Evolutionary conservation across 129 eudicot species (phyloP), one percentile per base, ranked within the genome.

Genomic region (Flaveria ramosissima): DNA sequence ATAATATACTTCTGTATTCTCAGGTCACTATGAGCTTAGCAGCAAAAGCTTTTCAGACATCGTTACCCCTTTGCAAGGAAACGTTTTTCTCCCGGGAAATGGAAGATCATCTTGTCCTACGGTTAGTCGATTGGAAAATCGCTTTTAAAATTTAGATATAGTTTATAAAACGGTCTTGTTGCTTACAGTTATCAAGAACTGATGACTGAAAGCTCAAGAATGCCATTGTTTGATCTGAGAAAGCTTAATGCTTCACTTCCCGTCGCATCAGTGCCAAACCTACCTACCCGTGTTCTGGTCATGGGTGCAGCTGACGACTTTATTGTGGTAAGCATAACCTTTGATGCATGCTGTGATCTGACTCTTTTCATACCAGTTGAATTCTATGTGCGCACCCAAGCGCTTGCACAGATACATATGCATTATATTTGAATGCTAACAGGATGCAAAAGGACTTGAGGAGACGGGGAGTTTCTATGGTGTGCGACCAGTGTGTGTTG

Each of bases 21-120:
- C 95, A 93, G 98, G 95, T 93, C 57, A 93, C 98, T 9, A 85
- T 88, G 70, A 93, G 98, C 89, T 80, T 93, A 85, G 98, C 98
- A 75, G 98, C 95, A 20, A 90, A 90, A 86, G 98, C 87, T 82
- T 93, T 93, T 81, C 96, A 88, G 81, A 93, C 90, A 41, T 87
- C 90, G 13, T 80, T 93, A 52, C 91, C 95, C 57, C 88, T 93
- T 65, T 93, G 98, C 83, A 90, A 81, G 69, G 92, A 93, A 74
- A 93, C 98, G 45, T 93, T 93, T 86, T 93, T 93, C 87, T 93
- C 96, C 27, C 57, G 83, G 19, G 77, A 47, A n/a, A 88, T 93
- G 98, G 95, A 90, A 30, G 91, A 88, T 77, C 82, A 80, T 73
- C 88, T 86, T 39, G 98, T 93, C 62, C 76, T 51, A 17, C 88